These are phyloP conservation scores for Dactylis glomerata DNA, from an alignment of 176 grass and related monocot genomes.

Conservation along the genomic window DNA sequence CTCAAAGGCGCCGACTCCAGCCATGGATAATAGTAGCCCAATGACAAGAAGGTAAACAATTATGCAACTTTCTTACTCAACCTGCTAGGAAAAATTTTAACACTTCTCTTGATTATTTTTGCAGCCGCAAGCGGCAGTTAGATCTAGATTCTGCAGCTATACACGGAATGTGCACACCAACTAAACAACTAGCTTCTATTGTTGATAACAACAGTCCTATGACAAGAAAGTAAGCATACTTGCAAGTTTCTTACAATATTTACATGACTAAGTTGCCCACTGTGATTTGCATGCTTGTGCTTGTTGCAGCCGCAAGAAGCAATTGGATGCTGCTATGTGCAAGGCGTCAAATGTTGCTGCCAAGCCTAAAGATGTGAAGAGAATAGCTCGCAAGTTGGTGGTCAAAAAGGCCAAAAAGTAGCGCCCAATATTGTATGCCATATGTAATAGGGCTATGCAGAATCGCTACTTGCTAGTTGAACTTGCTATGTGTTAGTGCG, in stretches of 20 bases:
- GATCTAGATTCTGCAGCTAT: neutral
- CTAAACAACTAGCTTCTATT: neutral
- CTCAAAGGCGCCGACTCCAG: too few species aligned
- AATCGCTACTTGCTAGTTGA: neutral
- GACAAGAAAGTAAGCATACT: neutral
- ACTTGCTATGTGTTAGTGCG: too few species aligned
- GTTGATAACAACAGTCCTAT: neutral
- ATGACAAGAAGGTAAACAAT: neutral
- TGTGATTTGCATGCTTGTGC: neutral
- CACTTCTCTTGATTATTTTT: neutral
- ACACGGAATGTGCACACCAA: neutral
- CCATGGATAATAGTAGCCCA: too few species aligned
- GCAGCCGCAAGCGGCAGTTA: neutral
- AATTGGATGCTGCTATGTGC: neutral
- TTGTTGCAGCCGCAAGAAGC: neutral
- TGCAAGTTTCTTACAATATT: neutral
- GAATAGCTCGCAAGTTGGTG: neutral
- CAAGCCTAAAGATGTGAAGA: neutral
- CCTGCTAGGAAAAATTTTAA: neutral
- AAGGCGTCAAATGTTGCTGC: neutral
- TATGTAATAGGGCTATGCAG: neutral
- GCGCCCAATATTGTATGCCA: neutral
- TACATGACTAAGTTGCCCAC: neutral
- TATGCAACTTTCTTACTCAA: neutral
- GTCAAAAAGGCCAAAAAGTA: neutral